Evolutionary conservation across 371 early-diverging fungal genomes (phyloP).

Genomic region (Mucor irregularis): DNA sequence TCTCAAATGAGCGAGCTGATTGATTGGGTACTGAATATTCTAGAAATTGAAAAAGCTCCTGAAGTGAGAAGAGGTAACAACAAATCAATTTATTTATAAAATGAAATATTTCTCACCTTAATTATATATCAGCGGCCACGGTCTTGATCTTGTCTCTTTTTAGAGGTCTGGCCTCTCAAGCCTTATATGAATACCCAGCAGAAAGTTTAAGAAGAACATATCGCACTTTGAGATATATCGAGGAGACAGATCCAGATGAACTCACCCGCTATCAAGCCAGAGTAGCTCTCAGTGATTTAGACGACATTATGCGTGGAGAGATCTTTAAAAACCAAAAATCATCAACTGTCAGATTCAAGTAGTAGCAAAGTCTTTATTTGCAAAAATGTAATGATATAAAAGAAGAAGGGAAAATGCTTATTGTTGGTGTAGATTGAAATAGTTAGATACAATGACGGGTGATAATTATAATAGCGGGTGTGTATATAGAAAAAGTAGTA

Average conservation of each 20-base stretch:
- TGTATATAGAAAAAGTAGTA: too few species aligned
- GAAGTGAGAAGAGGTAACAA: slow-evolving; percentile 66
- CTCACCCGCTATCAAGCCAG: slow-evolving; percentile 67
- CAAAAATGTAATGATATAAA: too few species aligned
- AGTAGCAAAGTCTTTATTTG: neutral
- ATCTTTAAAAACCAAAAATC: slow-evolving; percentile 30
- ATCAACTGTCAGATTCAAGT: slow-evolving; percentile 10
- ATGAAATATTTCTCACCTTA: neutral
- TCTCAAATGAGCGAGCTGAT: slow-evolving; percentile 65
- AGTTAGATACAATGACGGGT: too few species aligned
- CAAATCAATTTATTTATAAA: too few species aligned
- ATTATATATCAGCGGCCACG: slow-evolving; percentile 51
- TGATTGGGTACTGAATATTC: slow-evolving; percentile 62
- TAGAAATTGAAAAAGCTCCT: slow-evolving; percentile 60
- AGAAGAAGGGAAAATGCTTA: neutral
- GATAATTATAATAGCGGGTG: too few species aligned
- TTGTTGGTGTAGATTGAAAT: neutral
- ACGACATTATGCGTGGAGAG: slow-evolving; percentile 56
- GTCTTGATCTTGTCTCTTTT: slow-evolving; percentile 69
- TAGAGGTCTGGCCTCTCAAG: slow-evolving; percentile 62
- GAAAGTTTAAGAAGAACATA: slow-evolving; percentile 59
- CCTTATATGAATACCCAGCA: slow-evolving; percentile 57
- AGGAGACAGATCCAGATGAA: slow-evolving; percentile 68
- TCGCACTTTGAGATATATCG: slow-evolving; percentile 61
- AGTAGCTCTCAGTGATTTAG: slow-evolving; percentile 64